These are phyloP conservation scores for Chaetomiaceae sp. DNA, from an alignment of 2,329 filamentous ascomycete genomes.

Conservation along the genomic window DNA sequence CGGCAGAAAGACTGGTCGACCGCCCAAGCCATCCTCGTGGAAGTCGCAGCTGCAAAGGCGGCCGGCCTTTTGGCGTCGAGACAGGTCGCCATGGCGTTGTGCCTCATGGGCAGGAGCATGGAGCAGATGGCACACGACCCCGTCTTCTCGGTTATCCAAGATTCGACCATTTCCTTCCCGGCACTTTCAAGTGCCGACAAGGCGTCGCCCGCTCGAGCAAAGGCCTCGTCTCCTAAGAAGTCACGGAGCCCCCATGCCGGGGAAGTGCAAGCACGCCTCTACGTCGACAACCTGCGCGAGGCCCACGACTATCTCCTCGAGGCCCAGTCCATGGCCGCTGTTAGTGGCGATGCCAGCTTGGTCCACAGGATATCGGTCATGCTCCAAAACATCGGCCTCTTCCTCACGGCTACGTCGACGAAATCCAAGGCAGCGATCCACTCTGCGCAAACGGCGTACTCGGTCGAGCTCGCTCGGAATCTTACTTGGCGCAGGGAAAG, in stretches of 20 bases:
- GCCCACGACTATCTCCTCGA: constrained; percentile 64
- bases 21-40: constrained; percentile 52
- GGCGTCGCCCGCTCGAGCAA: constrained; percentile 33
- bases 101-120: constrained; percentile 63
- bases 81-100: constrained; percentile 61
- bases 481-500: constrained; percentile 63
- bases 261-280: constrained; percentile 34
- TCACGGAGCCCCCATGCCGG: constrained; percentile 24
- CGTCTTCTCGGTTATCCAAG: constrained; percentile 83
- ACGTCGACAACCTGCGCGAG: constrained; percentile 57
- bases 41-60: constrained; percentile 39
- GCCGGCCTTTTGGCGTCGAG: constrained; percentile 41
- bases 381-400: constrained; percentile 60
- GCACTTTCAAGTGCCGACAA: constrained; percentile 52
- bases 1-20: constrained; percentile 52
- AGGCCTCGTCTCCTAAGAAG: constrained; percentile 35
- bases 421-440: constrained; percentile 44
- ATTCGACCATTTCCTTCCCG: constrained; percentile 87
- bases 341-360: constrained; percentile 52
- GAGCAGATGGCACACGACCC: constrained; percentile 73
- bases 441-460: constrained; percentile 57
- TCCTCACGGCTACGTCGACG: constrained; percentile 58
- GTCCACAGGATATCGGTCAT: constrained; percentile 61
- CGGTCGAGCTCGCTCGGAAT: constrained; percentile 66
- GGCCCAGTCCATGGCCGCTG: constrained; percentile 54